phyloP scores from a whole-genome alignment of 73 alveolate species.

The Blepharisma stoltei region DNA sequence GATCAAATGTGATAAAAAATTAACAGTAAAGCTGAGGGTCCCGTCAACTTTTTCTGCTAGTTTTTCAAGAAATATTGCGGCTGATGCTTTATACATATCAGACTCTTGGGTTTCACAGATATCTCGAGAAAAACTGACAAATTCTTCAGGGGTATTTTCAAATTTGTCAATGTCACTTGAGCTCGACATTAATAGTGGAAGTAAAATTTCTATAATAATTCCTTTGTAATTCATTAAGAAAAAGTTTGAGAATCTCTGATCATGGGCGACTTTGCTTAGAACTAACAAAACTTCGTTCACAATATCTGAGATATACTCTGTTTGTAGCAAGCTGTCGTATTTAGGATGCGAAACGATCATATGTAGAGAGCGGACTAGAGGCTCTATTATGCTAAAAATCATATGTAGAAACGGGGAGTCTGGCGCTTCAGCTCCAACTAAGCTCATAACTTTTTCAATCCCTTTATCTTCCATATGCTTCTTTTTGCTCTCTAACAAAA shows the following conservation, averaged over 20 bases:
- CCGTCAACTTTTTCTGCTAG: background rate
- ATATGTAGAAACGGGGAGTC: background rate
- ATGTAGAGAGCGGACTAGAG: slow-evolving; percentile 3
- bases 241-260: background rate
- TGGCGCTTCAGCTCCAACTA: too few relatives aligned
- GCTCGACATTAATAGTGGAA: background rate
- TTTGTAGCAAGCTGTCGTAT: background rate
- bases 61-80: background rate
- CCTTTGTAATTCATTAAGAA: background rate
- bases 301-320: background rate
- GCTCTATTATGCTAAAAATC: background rate
- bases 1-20: background rate
- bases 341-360: background rate
- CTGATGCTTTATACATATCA: background rate
- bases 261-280: background rate
- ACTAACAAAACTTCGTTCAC: background rate
- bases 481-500: too few relatives aligned
- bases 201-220: background rate
- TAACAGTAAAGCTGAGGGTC: background rate
- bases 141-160: slow-evolving; percentile 11
- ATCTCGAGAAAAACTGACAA: background rate
- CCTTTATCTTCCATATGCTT: too few relatives aligned
- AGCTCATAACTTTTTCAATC: too few relatives aligned
- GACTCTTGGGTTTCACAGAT: background rate
- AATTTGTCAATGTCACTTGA: background rate